Conservation (phyloP, 352 stramenopile genomes). For the Phytophthora pinifolia region DNA sequence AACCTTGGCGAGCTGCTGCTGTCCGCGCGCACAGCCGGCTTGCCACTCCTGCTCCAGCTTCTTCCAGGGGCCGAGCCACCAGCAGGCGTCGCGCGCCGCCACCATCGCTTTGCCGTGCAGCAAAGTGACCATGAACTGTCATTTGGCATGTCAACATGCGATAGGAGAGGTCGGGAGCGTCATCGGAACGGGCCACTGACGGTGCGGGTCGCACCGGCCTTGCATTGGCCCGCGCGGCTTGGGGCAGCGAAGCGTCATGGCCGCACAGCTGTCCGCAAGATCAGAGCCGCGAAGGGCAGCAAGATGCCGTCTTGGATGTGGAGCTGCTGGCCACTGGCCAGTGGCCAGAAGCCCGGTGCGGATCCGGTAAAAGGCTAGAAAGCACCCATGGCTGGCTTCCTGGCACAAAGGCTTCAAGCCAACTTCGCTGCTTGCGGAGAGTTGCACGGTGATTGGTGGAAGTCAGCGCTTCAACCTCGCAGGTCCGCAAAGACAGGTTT, state of each 20-base stretch:
- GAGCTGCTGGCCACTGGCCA: too few relatives aligned
- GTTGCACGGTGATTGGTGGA: constrained; percentile 6
- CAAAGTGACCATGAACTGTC: not conserved
- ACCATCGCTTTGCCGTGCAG: not conserved
- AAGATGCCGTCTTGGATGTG: too few relatives aligned
- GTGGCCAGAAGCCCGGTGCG: too few relatives aligned
- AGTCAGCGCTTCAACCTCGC: constrained; percentile 8
- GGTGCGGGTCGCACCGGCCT: too few relatives aligned
- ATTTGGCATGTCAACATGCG: too few relatives aligned
- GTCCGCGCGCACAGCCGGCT: constrained; percentile 35
- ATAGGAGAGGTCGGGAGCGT: not conserved
- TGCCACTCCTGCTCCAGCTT: constrained; percentile 72
- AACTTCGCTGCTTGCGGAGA: not conserved
- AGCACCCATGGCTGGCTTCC: too few relatives aligned
- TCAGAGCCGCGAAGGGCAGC: too few relatives aligned
- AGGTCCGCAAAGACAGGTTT: not conserved
- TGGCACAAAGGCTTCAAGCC: too few relatives aligned
- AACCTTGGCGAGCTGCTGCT: constrained; percentile 67
- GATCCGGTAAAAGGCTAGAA: too few relatives aligned
- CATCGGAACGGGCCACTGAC: not conserved
- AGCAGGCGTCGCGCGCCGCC: constrained; percentile 33
- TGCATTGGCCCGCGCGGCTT: too few relatives aligned
- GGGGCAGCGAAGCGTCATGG: too few relatives aligned
- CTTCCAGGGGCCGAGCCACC: constrained; percentile 65
- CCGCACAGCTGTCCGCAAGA: too few relatives aligned